phyloP scores from a whole-genome alignment of 345 rosid genomes.

The Draba incana region DNA sequence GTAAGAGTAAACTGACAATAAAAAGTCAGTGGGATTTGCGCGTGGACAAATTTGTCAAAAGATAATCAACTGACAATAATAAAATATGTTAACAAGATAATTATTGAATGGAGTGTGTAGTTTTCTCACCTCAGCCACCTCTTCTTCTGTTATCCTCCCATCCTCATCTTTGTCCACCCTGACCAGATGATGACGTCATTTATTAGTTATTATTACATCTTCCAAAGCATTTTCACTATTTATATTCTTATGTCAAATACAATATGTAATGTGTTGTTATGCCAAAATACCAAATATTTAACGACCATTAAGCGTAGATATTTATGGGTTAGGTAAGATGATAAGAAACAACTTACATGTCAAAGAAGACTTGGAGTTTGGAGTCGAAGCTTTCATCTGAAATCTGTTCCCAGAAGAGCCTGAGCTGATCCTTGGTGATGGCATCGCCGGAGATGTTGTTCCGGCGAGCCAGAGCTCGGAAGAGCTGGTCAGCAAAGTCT shows the following conservation, averaged over 20 bases:
- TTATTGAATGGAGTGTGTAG: slow-evolving; percentile 28
- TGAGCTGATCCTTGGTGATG: slow-evolving; percentile 68
- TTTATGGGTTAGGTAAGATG: slow-evolving; percentile 27
- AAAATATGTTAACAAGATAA: slow-evolving; percentile 13
- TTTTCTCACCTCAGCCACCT: slow-evolving; percentile 69
- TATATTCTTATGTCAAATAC: too few species aligned
- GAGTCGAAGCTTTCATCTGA: slow-evolving; percentile 89
- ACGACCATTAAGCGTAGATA: slow-evolving; percentile 9
- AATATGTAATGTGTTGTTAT: too few species aligned
- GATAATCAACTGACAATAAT: slow-evolving; percentile 25
- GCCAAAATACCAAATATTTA: slow-evolving; percentile 6
- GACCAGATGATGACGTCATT: slow-evolving; percentile 39
- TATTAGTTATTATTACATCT: neutral
- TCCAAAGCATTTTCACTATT: too few species aligned
- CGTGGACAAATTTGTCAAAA: slow-evolving; percentile 43
- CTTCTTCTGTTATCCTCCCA: slow-evolving; percentile 85
- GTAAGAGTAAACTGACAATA: slow-evolving; percentile 37
- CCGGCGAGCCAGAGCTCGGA: slow-evolving; percentile 71
- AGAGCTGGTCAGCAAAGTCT: slow-evolving; percentile 81
- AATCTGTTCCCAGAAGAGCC: slow-evolving; percentile 75
- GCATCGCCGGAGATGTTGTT: slow-evolving; percentile 62
- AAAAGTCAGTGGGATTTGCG: slow-evolving; percentile 41
- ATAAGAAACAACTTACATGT: slow-evolving; percentile 55
- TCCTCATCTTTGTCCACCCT: slow-evolving; percentile 86
- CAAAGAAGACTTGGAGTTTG: slow-evolving; percentile 85